Evolutionary conservation across 2,329 filamentous ascomycete species (phyloP).

Genomic region (Venturiaceae sp.): DNA sequence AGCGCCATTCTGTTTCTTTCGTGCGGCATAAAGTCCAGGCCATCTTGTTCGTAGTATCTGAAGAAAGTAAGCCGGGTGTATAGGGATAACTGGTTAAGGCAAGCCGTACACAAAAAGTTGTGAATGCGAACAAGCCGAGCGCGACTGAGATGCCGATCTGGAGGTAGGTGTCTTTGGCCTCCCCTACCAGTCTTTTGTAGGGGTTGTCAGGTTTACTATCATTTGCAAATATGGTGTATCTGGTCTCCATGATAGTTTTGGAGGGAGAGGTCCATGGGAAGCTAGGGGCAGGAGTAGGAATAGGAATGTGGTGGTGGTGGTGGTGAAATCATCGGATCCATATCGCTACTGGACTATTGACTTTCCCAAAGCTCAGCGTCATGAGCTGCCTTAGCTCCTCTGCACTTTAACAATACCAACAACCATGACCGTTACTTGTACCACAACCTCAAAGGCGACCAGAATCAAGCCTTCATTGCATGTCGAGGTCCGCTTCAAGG

Average conservation of each 20-base stretch:
- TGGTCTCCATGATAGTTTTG: not conserved
- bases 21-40: constrained; percentile 81
- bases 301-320: not conserved
- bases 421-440: not conserved
- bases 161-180: constrained; percentile 36
- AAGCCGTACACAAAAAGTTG: constrained; percentile 61
- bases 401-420: not conserved
- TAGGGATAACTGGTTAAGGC: constrained; percentile 1
- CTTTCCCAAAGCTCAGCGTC: too few relatives aligned
- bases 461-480: constrained; percentile 18
- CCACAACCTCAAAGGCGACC: not conserved
- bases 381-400: not conserved
- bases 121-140: constrained; percentile 61
- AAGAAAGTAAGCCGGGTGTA: constrained; percentile 16
- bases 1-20: constrained; percentile 65
- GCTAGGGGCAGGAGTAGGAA: not conserved
- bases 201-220: not conserved
- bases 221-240: not conserved
- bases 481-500: constrained; percentile 27
- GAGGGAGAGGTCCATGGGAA: not conserved
- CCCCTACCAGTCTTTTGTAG: constrained; percentile 9
- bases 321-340: not conserved
- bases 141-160: constrained; percentile 65
- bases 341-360: too few relatives aligned
- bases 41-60: constrained; percentile 83